Evolutionary conservation across 148 eudicot genomes (phyloP).

Genomic region (Rhododendron ferrugineum): DNA sequence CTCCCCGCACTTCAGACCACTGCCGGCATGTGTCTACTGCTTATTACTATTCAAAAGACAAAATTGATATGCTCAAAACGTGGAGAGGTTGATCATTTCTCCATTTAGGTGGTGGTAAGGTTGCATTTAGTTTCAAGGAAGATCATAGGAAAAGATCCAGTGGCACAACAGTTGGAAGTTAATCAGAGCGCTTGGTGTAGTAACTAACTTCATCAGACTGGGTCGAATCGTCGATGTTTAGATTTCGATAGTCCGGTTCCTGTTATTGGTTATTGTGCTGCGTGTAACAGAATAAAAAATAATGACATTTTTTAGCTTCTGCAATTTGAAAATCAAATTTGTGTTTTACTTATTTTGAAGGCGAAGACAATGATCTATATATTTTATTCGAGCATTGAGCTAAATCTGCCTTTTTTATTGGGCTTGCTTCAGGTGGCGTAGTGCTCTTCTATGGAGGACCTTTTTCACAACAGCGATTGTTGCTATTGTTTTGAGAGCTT

Average conservation of each 20-base stretch:
- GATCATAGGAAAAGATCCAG: neutral
- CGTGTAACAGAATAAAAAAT: neutral
- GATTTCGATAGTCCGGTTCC: too few species aligned
- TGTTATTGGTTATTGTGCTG: neutral
- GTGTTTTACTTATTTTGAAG: neutral
- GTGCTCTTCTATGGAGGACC: conserved; percentile 86
- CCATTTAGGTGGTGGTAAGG: conserved; percentile 1
- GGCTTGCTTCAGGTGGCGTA: conserved; percentile 63
- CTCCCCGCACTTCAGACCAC: neutral
- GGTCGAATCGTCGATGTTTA: neutral
- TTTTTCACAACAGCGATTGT: conserved; percentile 85
- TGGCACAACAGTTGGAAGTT: neutral
- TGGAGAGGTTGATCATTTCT: neutral
- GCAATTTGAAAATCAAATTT: neutral
- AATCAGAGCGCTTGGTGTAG: neutral
- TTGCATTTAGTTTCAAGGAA: neutral
- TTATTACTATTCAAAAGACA: neutral
- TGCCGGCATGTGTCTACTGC: neutral
- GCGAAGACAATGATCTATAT: neutral
- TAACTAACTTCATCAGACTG: neutral
- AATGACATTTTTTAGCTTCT: neutral
- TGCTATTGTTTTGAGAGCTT: conserved; percentile 53
- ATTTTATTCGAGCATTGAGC: neutral
- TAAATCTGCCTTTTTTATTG: neutral
- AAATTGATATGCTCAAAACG: neutral